phyloP scores from a whole-genome alignment of 768 basidiomycete species.

The Lyophyllum atratum region DNA sequence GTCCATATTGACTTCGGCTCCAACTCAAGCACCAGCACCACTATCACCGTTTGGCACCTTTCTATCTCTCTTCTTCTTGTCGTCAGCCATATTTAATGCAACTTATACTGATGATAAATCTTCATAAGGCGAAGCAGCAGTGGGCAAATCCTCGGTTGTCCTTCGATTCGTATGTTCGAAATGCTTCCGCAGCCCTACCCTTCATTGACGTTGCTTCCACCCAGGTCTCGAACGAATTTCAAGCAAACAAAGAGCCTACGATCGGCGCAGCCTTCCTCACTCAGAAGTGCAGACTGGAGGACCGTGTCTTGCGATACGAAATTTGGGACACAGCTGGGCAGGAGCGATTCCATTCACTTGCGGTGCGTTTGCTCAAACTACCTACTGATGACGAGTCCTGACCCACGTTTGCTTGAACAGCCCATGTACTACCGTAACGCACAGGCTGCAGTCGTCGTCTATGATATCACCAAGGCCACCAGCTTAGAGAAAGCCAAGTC shows the following conservation, averaged over 20 bases:
- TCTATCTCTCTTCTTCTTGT: constrained; percentile 1
- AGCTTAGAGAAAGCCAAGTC: constrained; percentile 99
- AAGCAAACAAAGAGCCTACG: constrained; percentile 98
- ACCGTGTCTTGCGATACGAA: constrained; percentile 90
- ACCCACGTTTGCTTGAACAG: constrained; percentile 36
- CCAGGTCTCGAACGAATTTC: constrained; percentile 96
- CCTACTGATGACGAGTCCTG: constrained; percentile 11
- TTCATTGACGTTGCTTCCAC: constrained; percentile 17
- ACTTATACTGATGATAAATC: constrained; percentile 11
- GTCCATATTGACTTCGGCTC: constrained; percentile 5
- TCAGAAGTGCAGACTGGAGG: constrained; percentile 94
- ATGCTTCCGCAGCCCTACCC: background rate
- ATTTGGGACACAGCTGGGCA: constrained; percentile 97
- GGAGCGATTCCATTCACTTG: constrained; percentile 97
- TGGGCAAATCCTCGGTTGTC: constrained; percentile 98
- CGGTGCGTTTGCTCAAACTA: constrained; percentile 51
- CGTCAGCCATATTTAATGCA: background rate
- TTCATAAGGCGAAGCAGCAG: constrained; percentile 89
- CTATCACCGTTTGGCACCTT: constrained; percentile 1
- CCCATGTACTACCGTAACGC: constrained; percentile 99
- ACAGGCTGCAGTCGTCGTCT: constrained; percentile 96
- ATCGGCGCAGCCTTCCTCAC: constrained; percentile 97
- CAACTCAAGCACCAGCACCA: background rate
- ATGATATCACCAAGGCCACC: constrained; percentile 94
- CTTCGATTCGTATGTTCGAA: constrained; percentile 81